These are phyloP conservation scores for Fomitopsis schrenkii DNA, from an alignment of 1,284 basidiomycete species.

Conservation along the genomic window DNA sequence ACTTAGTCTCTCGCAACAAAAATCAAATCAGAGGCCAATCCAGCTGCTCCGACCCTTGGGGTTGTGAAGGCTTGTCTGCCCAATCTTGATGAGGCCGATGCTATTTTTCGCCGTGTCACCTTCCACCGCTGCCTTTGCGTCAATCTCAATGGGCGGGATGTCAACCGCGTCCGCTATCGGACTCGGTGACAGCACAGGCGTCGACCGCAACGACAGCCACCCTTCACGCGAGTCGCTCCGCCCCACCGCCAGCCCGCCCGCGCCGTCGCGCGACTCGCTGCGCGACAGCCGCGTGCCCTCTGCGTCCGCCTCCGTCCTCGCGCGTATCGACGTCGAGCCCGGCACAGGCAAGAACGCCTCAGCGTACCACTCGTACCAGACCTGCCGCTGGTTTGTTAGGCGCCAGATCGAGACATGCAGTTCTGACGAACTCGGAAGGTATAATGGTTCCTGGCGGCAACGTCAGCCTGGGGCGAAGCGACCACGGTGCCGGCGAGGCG, in stretches of 20 bases:
- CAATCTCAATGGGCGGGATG: slow-evolving; percentile 21
- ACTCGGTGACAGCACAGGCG: slow-evolving; percentile 50
- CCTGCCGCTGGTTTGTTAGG: slow-evolving; percentile 79
- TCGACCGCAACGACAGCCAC: slow-evolving; percentile 18
- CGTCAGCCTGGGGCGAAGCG: not conserved
- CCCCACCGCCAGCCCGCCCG: not conserved
- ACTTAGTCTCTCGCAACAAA: not conserved
- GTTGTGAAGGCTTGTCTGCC: slow-evolving; percentile 90
- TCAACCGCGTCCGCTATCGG: slow-evolving; percentile 62
- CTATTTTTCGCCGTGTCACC: slow-evolving; percentile 23
- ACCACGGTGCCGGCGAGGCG: not conserved
- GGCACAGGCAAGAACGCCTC: slow-evolving; percentile 82
- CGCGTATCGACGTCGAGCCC: slow-evolving; percentile 17
- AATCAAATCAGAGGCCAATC: slow-evolving; percentile 65
- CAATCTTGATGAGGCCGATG: slow-evolving; percentile 74
- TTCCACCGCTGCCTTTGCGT: slow-evolving; percentile 9
- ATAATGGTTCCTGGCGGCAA: slow-evolving; percentile 74
- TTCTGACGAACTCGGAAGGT: slow-evolving; percentile 89
- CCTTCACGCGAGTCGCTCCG: not conserved
- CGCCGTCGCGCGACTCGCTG: not conserved
- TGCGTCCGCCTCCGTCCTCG: not conserved
- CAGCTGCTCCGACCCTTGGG: slow-evolving; percentile 86
- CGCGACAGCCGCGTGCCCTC: not conserved
- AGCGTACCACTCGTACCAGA: slow-evolving; percentile 99
- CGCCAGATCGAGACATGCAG: slow-evolving; percentile 95